Conservation (phyloP, 2,329 filamentous ascomycete genomes). For the Drechslerella coelobrocha region DNA sequence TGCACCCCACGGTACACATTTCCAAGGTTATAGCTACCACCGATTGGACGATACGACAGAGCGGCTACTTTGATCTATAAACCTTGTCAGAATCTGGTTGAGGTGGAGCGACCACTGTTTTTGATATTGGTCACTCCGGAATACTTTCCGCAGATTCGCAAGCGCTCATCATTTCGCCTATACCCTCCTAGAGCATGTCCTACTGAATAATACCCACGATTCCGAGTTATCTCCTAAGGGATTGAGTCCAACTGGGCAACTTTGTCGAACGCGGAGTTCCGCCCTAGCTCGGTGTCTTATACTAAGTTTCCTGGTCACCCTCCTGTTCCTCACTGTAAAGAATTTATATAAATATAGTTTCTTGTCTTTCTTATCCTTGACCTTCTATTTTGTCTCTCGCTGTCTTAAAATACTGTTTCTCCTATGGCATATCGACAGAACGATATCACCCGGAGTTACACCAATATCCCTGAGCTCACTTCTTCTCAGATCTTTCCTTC, state of each 20-base stretch:
- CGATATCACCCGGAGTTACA: constrained; percentile 48
- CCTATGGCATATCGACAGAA: constrained; percentile 51
- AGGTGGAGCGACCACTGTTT: constrained; percentile 29
- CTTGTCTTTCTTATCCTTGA: constrained; percentile 12
- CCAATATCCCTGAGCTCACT: constrained; percentile 50
- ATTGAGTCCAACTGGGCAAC: constrained; percentile 39
- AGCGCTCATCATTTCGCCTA: constrained; percentile 51
- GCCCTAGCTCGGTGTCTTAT: constrained; percentile 32
- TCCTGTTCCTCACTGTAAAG: constrained; percentile 28
- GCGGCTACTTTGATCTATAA: constrained; percentile 46
- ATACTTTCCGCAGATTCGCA: constrained; percentile 36
- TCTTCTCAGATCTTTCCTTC: constrained; percentile 47
- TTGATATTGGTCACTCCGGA: constrained; percentile 36
- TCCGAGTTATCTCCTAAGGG: constrained; percentile 17
- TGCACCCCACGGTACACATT: neutral
- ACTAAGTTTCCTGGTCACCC: constrained; percentile 26
- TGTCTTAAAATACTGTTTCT: constrained; percentile 17
- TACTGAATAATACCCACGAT: constrained; percentile 27
- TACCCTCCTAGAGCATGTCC: constrained; percentile 44
- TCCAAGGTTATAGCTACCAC: constrained; percentile 21
- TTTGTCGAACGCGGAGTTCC: constrained; percentile 20
- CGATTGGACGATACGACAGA: constrained; percentile 32
- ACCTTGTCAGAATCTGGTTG: constrained; percentile 31
- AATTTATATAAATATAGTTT: constrained; percentile 46
- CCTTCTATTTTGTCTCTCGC: constrained; percentile 16